These are phyloP conservation scores for Penicillium waksmanii DNA, from an alignment of 495 filamentous ascomycete species.

Conservation along the genomic window DNA sequence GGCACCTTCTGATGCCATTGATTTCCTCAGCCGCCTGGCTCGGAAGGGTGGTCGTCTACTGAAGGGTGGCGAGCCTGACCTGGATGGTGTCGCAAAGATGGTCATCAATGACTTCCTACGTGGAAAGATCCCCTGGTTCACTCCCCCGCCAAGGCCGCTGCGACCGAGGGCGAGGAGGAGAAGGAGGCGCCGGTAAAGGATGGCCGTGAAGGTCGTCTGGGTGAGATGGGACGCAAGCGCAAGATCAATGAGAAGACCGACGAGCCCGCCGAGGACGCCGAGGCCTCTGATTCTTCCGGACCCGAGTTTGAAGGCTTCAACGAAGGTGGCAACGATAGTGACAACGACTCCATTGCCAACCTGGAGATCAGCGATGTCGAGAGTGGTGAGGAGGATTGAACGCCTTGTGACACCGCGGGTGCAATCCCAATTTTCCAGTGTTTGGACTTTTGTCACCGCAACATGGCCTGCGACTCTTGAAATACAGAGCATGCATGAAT, in stretches of 20 bases:
- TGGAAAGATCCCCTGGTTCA: slow-evolving; percentile 96
- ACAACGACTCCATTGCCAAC: slow-evolving; percentile 47
- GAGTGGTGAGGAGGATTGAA: slow-evolving; percentile 49
- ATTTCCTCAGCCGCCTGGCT: slow-evolving; percentile 86
- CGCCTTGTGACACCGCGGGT: background rate
- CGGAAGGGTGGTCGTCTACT: slow-evolving; percentile 85
- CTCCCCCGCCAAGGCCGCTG: slow-evolving; percentile 67
- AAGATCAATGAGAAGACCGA: slow-evolving; percentile 50
- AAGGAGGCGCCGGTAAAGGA: slow-evolving; percentile 45
- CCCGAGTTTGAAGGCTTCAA: slow-evolving; percentile 48
- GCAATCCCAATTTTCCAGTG: background rate
- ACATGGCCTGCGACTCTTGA: slow-evolving; percentile 12
- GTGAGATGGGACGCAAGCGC: slow-evolving; percentile 64
- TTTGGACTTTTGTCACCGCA: slow-evolving; percentile 2
- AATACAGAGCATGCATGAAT: slow-evolving; percentile 16
- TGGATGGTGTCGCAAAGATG: slow-evolving; percentile 94
- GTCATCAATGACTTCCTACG: slow-evolving; percentile 93
- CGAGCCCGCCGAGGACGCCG: slow-evolving; percentile 32
- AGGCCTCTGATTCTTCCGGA: slow-evolving; percentile 32
- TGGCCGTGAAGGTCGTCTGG: slow-evolving; percentile 61
- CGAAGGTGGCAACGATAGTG: slow-evolving; percentile 33
- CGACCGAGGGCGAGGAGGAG: slow-evolving; percentile 52
- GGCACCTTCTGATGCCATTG: slow-evolving; percentile 64
- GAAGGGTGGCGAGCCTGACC: slow-evolving; percentile 87
- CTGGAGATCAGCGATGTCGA: slow-evolving; percentile 49